Percentiles rank a stretch among this genome's conserved stretches.
Evolutionary conservation across 192 early-diverging fungal species (phyloP).

Genomic region (Jimgerdemannia flammicorona): DNA sequence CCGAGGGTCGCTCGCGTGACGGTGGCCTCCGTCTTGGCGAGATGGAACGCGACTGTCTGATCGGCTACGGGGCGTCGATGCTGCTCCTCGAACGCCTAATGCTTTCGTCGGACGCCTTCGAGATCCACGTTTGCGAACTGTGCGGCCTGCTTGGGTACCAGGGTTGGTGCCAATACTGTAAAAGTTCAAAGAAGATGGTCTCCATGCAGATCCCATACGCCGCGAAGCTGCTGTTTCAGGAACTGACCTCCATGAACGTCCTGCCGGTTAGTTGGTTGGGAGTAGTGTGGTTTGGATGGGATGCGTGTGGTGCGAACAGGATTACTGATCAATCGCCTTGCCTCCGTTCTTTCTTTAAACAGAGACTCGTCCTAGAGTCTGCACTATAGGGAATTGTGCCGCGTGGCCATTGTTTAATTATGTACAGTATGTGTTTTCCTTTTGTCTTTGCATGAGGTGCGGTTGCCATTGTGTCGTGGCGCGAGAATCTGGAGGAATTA

Average conservation of each 20-base stretch:
- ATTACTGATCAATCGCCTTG: no score
- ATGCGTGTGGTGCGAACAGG: no score
- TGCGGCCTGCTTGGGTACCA: constrained; percentile 90
- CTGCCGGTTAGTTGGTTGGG: constrained; percentile 54
- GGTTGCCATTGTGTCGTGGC: no score
- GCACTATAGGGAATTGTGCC: no score
- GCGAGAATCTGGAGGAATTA: no score
- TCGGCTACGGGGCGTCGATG: constrained; percentile 94
- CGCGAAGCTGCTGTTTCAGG: constrained; percentile 97
- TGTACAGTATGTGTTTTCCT: no score
- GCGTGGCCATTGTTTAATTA: no score
- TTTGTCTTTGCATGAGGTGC: no score
- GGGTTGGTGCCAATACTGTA: constrained; percentile 93
- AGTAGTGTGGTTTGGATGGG: neutral
- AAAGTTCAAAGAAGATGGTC: constrained; percentile 77
- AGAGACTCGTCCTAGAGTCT: no score
- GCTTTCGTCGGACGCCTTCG: constrained; percentile 91
- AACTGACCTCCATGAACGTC: constrained; percentile 95
- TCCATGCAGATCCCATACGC: constrained; percentile 97
- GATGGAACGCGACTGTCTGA: constrained; percentile 98
- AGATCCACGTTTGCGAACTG: constrained; percentile 83
- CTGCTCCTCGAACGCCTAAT: constrained; percentile 91
- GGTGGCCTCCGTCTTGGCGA: constrained; percentile 97
- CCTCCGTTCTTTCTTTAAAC: no score
- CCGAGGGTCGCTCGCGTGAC: constrained; percentile 94